Evolutionary conservation across 2,329 filamentous ascomycete species (phyloP).

Genomic region (Thelonectria blattea): DNA sequence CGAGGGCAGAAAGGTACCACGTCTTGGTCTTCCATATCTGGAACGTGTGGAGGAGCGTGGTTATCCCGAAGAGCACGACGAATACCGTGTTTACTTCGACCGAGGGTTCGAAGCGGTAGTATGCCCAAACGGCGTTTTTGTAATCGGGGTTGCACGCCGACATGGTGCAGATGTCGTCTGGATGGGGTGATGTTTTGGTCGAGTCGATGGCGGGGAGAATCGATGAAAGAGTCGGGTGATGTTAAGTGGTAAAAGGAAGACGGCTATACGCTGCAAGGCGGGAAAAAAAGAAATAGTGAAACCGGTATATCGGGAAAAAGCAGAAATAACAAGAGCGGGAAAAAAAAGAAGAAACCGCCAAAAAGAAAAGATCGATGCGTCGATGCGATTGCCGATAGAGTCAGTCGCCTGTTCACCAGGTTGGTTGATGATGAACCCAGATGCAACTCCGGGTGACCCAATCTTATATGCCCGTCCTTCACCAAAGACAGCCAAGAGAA

Average conservation of each 20-base stretch:
- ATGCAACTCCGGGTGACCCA: not conserved
- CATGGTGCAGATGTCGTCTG: constrained; percentile 8
- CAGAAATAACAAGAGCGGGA: no score
- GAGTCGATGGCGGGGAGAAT: no score
- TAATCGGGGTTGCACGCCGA: constrained; percentile 33
- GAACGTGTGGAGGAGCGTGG: constrained; percentile 31
- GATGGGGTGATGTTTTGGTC: not conserved
- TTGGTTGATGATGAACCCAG: not conserved
- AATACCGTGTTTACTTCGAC: constrained; percentile 32
- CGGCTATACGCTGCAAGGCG: no score
- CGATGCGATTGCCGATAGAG: not conserved
- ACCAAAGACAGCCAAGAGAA: not conserved
- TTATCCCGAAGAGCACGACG: constrained; percentile 32
- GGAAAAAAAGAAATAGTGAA: no score
- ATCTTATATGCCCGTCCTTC: not conserved
- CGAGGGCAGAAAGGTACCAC: constrained; percentile 36
- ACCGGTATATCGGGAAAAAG: no score
- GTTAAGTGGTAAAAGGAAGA: not conserved
- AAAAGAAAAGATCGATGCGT: not conserved
- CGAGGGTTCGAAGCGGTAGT: constrained; percentile 35
- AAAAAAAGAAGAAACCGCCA: not conserved
- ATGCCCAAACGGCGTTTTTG: constrained; percentile 32
- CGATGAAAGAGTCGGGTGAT: not conserved
- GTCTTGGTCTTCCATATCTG: constrained; percentile 36
- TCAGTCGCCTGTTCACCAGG: not conserved